Evolutionary conservation across 495 filamentous ascomycete genomes (phyloP).

Genomic region (Beverwykella pulmonaria): DNA sequence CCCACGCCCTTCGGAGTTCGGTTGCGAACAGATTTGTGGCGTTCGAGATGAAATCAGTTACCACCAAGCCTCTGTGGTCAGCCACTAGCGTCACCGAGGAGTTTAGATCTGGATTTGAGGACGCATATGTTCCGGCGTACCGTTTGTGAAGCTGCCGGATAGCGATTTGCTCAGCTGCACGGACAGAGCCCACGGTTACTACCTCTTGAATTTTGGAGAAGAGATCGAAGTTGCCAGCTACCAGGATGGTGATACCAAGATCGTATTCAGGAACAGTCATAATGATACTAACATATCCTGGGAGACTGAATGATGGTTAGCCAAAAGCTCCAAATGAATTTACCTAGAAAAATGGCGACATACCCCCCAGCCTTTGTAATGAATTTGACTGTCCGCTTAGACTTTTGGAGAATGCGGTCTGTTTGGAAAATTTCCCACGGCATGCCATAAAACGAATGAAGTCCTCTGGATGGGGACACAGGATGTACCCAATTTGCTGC

Average conservation of each 20-base stretch:
- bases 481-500: constrained; percentile 44
- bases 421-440: constrained; percentile 47
- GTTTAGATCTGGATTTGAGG: constrained; percentile 33
- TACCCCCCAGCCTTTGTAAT: constrained; percentile 44
- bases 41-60: constrained; percentile 41
- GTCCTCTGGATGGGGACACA: constrained; percentile 29
- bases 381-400: constrained; percentile 39
- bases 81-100: constrained; percentile 38
- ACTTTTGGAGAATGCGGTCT: constrained; percentile 34
- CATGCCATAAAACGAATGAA: constrained; percentile 44
- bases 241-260: constrained; percentile 43
- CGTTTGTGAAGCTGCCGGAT: constrained; percentile 30
- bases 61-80: constrained; percentile 35
- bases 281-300: constrained; percentile 38
- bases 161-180: constrained; percentile 39
- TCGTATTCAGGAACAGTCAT: constrained; percentile 44
- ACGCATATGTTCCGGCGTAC: constrained; percentile 36
- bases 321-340: too few relatives aligned
- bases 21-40: constrained; percentile 35
- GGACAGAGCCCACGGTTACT: constrained; percentile 37
- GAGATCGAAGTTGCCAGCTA: constrained; percentile 32
- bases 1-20: neutral
- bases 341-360: too few relatives aligned
- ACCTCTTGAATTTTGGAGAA: constrained; percentile 30
- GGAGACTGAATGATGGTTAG: neutral